Base-by-base conservation (phyloP, 1,139 yeast genomes). In the Yamadazyma siamensis region DNA sequence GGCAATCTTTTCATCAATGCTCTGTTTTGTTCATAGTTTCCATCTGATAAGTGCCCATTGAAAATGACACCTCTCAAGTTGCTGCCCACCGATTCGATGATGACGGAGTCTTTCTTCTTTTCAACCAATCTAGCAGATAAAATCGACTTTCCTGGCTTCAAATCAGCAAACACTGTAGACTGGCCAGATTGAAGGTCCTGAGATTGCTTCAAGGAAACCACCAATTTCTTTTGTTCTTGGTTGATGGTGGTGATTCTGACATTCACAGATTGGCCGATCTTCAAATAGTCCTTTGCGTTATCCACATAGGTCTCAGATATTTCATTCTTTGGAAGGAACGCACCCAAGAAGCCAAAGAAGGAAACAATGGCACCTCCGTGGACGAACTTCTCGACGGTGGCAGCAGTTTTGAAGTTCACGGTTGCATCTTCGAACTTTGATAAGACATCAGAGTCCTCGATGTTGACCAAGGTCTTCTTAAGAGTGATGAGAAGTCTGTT, bases 281-380 rank as follows among this genome's bases (percentile, higher is more conserved):
- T 78, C 48, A 89, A 71, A 54, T 81, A 83, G 41, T 88, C 94
- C 44, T 75, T 76, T 13, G 95, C 88, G 33, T 77, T 77, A 35
- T 69, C 70, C 28, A 88, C 91, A 52, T 75, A 85, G 2, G 95
- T 81, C 58, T 91, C 97, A 32, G 95, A 83, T 46, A 91, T 85
- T 61, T 91, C 97, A 34, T 80, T 68, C 41, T 80, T 77, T 23
- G 97, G 97, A 41, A 91, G 65, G 52, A 77, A 89, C 1, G 91
- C 98, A 45, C 71, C 74, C 26, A 85, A 60, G 32, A 71, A 70
- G 35, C 94, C 94, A 52, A 87, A 88, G 50, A 91, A 88, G 16
- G 88, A 76, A 4, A 91, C 80, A 31, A 88, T 64, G 26, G 84
- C 95, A 46, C 98, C 98, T 37, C 71, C 68, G 38, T 80, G 80